These are phyloP conservation scores for Pseudisothecium myosuroides DNA, from an alignment of 225 moss, liverwort and hornwort species.

Conservation along the genomic window DNA sequence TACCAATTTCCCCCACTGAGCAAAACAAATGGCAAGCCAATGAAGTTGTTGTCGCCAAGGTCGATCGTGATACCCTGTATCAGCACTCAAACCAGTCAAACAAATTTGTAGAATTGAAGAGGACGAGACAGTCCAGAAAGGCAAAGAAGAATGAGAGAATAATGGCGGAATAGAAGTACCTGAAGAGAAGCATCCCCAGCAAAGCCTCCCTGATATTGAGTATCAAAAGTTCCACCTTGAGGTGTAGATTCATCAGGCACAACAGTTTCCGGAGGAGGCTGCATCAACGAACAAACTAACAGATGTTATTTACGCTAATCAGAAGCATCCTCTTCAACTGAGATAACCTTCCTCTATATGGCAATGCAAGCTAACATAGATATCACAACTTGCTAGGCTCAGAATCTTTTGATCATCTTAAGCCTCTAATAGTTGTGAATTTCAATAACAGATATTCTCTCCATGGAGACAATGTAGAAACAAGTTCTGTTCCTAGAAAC, in stretches of 20 bases:
- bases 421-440: neutral
- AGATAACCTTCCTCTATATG: neutral
- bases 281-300: neutral
- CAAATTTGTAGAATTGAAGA: neutral
- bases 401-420: neutral
- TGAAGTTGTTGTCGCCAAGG: conserved; percentile 43
- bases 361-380: neutral
- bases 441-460: neutral
- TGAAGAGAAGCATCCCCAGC: conserved; percentile 72
- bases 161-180: neutral
- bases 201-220: conserved; percentile 61
- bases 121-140: neutral
- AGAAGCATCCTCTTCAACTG: neutral
- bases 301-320: neutral
- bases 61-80: conserved; percentile 58
- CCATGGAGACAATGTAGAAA: neutral
- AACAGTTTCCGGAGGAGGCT: conserved; percentile 59
- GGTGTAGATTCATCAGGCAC: conserved; percentile 56
- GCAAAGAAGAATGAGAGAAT: neutral
- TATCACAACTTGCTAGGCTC: neutral
- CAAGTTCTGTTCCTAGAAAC: neutral
- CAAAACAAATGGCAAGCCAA: conserved; percentile 83
- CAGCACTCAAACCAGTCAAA: neutral
- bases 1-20: conserved; percentile 77
- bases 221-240: conserved; percentile 40